Evolutionary conservation across 1,139 yeast genomes (phyloP), one percentile per base, ranked within the genome.

Genomic region (Suhomyces chickasaworum): DNA sequence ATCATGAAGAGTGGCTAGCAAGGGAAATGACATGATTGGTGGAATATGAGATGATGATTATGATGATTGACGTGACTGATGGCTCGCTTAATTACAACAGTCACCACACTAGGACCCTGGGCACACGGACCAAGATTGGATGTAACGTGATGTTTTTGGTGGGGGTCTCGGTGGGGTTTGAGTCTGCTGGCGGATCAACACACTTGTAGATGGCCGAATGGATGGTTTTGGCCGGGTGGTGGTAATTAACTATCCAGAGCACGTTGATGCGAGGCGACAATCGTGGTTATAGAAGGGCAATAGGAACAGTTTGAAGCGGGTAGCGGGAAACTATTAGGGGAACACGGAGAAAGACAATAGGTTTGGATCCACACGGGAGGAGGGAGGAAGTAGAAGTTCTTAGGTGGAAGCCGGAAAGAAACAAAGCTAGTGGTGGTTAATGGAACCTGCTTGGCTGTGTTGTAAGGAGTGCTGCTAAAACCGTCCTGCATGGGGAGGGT

Each of bases 1-100:
- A 9, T 50, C 40, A 37, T 50, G 42, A 35, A 55, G 52, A 21
- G 29, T 34, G n/a, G n/a, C 20, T 15, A 42, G 41, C 13, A 46
- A 30, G 7, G 47, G 43, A 40, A 35, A 45, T 32, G 47, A 29
- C 47, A 44, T 44, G 9, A 10, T 17, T n/a, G 37, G 16, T 13
- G 37, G 29, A 7, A n/a, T 34, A 10, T 8, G 35, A 13, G 10
- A 7, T 12, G 37, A 21, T 13, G 17, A 7, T 12, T 27, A 21
- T 13, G 17, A 8, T 13, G 37, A 13, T 21, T 34, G 27, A 21
- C 17, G 37, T 18, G 37, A 20, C 23, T 17, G 20, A 10, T 32
- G 16, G 9, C 16, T 29, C 32, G 32, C 32, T 29, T 29, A 15
- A 6, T 13, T 29, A 13, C 17, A 29, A 9, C 17, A 29, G 8